A percentile compares a stretch with the other conserved stretches of the same genome.
These are phyloP conservation scores for Polygonum maritimum DNA, from an alignment of 148 eudicot species.

Conservation along the genomic window DNA sequence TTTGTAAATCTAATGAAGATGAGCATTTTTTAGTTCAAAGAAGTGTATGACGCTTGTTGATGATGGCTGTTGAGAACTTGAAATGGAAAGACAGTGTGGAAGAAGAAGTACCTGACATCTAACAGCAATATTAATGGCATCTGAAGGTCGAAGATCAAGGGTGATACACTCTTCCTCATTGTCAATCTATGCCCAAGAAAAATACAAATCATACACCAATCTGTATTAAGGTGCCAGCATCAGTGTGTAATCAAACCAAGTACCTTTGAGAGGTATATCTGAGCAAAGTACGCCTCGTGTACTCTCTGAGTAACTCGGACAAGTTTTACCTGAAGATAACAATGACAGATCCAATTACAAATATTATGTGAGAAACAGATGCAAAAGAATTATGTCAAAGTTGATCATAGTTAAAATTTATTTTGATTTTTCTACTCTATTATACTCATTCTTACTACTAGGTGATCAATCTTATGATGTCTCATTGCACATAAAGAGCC, in stretches of 20 bases:
- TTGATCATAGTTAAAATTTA: background rate
- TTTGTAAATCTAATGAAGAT: background rate
- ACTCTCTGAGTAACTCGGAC: slow-evolving; percentile 89
- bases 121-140: slow-evolving; percentile 92
- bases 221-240: background rate
- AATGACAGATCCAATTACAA: background rate
- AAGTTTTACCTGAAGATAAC: slow-evolving; percentile 60
- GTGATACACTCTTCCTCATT: slow-evolving; percentile 48
- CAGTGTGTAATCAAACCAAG: background rate
- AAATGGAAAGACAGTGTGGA: background rate
- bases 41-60: background rate
- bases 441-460: background rate
- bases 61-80: background rate
- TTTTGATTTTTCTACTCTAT: background rate
- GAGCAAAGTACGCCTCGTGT: slow-evolving; percentile 86
- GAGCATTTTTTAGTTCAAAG: background rate
- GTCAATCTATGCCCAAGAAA: slow-evolving; percentile 35
- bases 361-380: background rate
- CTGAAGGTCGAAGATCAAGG: slow-evolving; percentile 91
- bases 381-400: background rate
- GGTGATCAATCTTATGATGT: too few species aligned
- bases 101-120: slow-evolving; percentile 66
- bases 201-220: background rate
- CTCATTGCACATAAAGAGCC: too few species aligned
- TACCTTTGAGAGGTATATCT: slow-evolving; percentile 65